Percentiles rank a stretch among this genome's conserved stretches.
These are phyloP conservation scores for Bruguiera hainesii DNA, from an alignment of 441 rosid species.

Conservation along the genomic window DNA sequence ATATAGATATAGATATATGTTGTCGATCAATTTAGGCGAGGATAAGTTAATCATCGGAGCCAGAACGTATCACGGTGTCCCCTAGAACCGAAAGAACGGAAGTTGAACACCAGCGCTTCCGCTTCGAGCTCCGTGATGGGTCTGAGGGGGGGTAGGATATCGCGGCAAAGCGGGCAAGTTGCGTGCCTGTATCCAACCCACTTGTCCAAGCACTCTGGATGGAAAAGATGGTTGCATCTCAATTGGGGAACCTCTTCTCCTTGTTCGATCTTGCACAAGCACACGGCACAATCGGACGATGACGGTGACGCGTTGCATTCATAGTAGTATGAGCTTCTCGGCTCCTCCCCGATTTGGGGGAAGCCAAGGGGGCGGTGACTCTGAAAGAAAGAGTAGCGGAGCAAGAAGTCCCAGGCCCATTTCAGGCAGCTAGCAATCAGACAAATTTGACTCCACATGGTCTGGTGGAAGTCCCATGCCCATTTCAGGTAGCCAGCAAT, in stretches of 20 bases:
- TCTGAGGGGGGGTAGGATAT: neutral
- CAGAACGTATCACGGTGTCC: neutral
- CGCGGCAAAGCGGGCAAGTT: conserved; percentile 32
- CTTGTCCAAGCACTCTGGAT: conserved; percentile 23
- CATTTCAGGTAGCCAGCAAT: no score
- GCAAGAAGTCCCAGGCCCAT: conserved; percentile 20
- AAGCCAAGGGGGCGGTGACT: neutral
- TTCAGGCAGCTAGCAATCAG: conserved; percentile 4
- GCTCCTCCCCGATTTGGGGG: conserved; percentile 1
- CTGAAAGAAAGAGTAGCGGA: conserved; percentile 4
- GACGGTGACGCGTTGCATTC: neutral
- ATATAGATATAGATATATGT: neutral
- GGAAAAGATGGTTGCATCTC: conserved; percentile 25
- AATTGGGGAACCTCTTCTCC: conserved; percentile 31
- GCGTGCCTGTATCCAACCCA: conserved; percentile 13
- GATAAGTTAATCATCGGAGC: neutral
- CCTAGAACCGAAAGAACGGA: neutral
- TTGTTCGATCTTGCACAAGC: conserved; percentile 22
- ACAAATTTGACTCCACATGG: neutral
- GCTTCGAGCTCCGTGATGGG: neutral
- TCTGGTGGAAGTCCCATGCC: neutral
- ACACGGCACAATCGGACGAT: conserved; percentile 29
- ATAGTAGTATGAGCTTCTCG: neutral
- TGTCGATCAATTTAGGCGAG: neutral
- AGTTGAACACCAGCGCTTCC: conserved; percentile 9